Evolutionary conservation across 352 stramenopile genomes (phyloP), one percentile per base, ranked within the genome.

Genomic region (Phytopythium kandeliae): DNA sequence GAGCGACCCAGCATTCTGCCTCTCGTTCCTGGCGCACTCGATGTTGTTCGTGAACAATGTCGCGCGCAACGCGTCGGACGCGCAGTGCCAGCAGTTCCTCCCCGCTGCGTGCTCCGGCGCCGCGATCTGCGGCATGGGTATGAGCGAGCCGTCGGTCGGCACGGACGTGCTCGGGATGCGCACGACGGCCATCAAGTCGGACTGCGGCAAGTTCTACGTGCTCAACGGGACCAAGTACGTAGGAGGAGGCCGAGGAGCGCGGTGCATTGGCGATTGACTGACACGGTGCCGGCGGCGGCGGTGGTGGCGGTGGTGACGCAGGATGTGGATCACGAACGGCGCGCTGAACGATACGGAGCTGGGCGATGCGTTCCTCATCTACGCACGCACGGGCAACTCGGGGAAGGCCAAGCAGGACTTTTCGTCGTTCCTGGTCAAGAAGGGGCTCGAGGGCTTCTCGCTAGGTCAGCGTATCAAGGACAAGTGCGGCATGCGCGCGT

Each of bases 271-370:
- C 28, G 15, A 26, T 19, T 40, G 10, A 21, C 28, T 55, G 28
- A 51, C 35, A 1, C 42, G 17, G 49, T 38, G 38, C 28, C 9
- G 4, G 28, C 9, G 28, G 28, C 28, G 28, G 4, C 28, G 4
- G 28, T 31, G 28, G n/a, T n/a, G n/a, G n/a, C n/a, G n/a, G n/a
- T n/a, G n/a, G n/a, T n/a, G 28, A 31, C 25, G 22, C 25, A 90
- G 79, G 58, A 99, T 99, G 96, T 99, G 97, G 97, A 99, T 99
- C 71, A 99, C 97, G 8, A 99, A 99, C 67, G 97, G 97, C 21
- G 96, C 95, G n/a, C 54, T 99, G 19, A 96, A 97, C 67, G 86
- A 96, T 56, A 80, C 72, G 4, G 87, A 96, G 16, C 86, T 98
- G 24, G 97, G 97, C 31, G 97, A 99, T 68, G 73, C 91, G 24